Conservation (phyloP, 2,329 filamentous ascomycete species). For the Xylariales sp. region DNA sequence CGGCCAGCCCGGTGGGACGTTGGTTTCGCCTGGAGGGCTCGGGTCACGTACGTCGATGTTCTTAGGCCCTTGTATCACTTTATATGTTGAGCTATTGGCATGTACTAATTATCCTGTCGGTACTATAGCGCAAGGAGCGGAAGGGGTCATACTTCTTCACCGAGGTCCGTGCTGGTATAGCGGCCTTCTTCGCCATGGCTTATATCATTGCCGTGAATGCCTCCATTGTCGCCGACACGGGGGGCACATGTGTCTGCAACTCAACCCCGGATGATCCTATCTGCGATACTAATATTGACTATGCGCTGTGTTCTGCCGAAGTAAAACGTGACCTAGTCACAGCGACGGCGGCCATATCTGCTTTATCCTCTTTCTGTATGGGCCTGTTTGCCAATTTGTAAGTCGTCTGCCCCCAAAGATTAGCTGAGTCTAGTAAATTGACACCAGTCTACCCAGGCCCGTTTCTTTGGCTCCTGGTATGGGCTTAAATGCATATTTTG, state of each 20-base stretch:
- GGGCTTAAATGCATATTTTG: slow-evolving; percentile 85
- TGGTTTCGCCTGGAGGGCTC: slow-evolving; percentile 80
- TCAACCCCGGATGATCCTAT: slow-evolving; percentile 42
- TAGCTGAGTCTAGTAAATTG: slow-evolving; percentile 2
- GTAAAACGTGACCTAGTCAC: slow-evolving; percentile 78
- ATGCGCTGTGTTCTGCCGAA: slow-evolving; percentile 57
- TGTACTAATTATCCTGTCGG: slow-evolving; percentile 5
- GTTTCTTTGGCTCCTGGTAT: slow-evolving; percentile 71
- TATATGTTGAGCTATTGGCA: too few relatives aligned
- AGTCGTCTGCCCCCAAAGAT: slow-evolving; percentile 19
- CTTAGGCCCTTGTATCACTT: too few relatives aligned
- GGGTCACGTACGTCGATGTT: slow-evolving; percentile 65
- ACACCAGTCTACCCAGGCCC: slow-evolving; percentile 34
- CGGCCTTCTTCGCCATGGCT: slow-evolving; percentile 66
- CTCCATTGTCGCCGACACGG: slow-evolving; percentile 23
- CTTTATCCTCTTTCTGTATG: slow-evolving; percentile 77
- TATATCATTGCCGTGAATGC: slow-evolving; percentile 37
- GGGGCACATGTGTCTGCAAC: slow-evolving; percentile 68
- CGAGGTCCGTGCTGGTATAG: slow-evolving; percentile 77
- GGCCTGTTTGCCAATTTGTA: slow-evolving; percentile 75
- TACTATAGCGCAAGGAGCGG: slow-evolving; percentile 58
- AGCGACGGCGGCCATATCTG: slow-evolving; percentile 77
- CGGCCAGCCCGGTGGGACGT: slow-evolving; percentile 59
- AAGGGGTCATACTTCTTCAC: slow-evolving; percentile 77
- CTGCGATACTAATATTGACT: slow-evolving; percentile 53